Conservation (phyloP, 371 early-diverging fungal genomes). For the Apophysomyces trapeziformis region DNA sequence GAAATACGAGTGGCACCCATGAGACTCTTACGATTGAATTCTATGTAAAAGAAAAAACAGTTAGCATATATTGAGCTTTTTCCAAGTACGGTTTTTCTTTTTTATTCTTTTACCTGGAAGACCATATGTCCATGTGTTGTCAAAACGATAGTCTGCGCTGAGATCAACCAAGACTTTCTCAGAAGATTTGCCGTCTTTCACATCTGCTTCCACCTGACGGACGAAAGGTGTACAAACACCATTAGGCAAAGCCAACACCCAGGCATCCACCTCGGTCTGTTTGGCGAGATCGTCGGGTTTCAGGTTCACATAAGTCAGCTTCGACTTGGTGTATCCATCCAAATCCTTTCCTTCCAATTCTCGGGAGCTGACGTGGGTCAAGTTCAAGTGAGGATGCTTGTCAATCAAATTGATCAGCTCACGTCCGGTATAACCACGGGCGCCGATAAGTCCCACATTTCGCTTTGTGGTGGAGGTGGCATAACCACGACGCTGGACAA, state of each 20-base stretch:
- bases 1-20: conserved; percentile 70
- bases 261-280: conserved; percentile 81
- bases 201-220: conserved; percentile 68
- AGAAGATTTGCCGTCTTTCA: conserved; percentile 45
- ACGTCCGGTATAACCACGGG: conserved; percentile 95
- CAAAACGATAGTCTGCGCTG: conserved; percentile 93
- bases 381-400: conserved; percentile 81
- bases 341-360: conserved; percentile 89
- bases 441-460: conserved; percentile 93
- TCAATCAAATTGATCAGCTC: conserved; percentile 91
- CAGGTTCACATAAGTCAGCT: conserved; percentile 79
- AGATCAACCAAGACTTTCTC: conserved; percentile 84
- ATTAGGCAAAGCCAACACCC: conserved; percentile 97
- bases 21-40: conserved; percentile 72
- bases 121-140: conserved; percentile 88
- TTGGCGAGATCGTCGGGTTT: conserved; percentile 73
- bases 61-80: not conserved
- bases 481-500: conserved; percentile 59
- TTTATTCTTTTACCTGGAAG: conserved; percentile 63
- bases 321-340: conserved; percentile 72
- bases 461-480: conserved; percentile 48
- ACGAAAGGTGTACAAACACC: conserved; percentile 92
- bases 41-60: conserved; percentile 27
- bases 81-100: not conserved
- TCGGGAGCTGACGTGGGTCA: conserved; percentile 91